Base-by-base conservation (phyloP, 129 eudicot genomes). In the Arctium lappa region DNA sequence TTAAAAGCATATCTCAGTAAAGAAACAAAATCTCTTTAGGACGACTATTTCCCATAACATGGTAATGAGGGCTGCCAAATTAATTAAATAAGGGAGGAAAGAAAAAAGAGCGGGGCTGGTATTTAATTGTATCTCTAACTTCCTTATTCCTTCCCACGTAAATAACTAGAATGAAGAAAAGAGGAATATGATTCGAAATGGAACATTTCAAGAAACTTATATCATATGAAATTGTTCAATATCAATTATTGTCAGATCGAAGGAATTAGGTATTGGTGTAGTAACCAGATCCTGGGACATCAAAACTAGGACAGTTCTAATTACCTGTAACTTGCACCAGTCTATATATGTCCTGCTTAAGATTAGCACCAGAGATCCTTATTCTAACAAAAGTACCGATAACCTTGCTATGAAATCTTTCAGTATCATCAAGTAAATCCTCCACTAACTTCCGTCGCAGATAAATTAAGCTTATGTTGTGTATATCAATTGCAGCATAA, bases 321-420 rank as follows among this genome's bases (percentile, higher is more conserved):
- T 80, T 85, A 96, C 99, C 99, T 75, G 82, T 91, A 87, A 96
- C 98, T 91, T 90, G 99, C 82, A 96, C 99, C 69, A 96, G 92
- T 88, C 99, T 90, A 86, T 96, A 90, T 7, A 90, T 76, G 74
- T 96, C 99, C 65, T 88, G 94, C 86, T 96, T 93, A 69, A 84
- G 93, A 78, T 30, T 82, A 86, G 89, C 86, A 37, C 92, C 98
- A 84, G 89, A 62, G 32, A 93, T 93, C 85, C 97, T 89, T 73
- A 96, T 91, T 79, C 99, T 90, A 76, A 96, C 97, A 83, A 96
- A 93, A 42, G 96, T 89, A 69, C 95, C 98, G 83, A 89, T 81
- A 74, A 89, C 94, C 87, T 91, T 96, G 30, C 89, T 90, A 76
- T 82, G 74, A 78, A 96, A 96, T 0, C 74, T 87, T 62, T 93